Percentiles rank a stretch among this genome's conserved stretches.
Conservation (phyloP, 2,329 filamentous ascomycete species). For the Ciborinia camelliae region DNA sequence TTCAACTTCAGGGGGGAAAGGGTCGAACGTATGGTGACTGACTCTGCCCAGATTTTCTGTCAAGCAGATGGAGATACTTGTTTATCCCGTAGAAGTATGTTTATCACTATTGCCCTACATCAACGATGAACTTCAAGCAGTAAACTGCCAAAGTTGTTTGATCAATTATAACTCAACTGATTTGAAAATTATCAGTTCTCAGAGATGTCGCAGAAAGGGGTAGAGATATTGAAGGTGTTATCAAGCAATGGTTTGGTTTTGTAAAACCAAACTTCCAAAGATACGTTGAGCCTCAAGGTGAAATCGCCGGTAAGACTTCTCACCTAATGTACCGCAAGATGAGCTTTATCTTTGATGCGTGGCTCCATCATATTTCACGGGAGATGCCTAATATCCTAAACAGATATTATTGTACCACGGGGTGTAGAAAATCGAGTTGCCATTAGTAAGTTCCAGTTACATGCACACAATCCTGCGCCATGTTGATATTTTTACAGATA, state of each 20-base stretch:
- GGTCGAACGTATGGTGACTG: constrained; percentile 10
- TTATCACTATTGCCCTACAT: not conserved
- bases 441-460: constrained; percentile 56
- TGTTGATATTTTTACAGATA: constrained; percentile 50
- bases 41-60: constrained; percentile 69
- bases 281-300: constrained; percentile 88
- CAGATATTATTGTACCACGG: constrained; percentile 89
- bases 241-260: constrained; percentile 96
- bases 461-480: not conserved
- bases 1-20: not conserved
- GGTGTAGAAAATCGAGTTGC: constrained; percentile 94
- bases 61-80: constrained; percentile 95
- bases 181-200: constrained; percentile 45
- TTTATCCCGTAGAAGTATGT: constrained; percentile 77
- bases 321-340: not conserved
- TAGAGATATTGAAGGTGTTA: constrained; percentile 87
- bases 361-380: not conserved
- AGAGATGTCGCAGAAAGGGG: constrained; percentile 88
- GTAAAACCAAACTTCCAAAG: constrained; percentile 97
- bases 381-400: not conserved
- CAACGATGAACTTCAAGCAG: not conserved
- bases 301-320: constrained; percentile 65
- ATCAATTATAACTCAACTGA: constrained; percentile 14
- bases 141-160: not conserved
- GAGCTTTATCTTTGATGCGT: not conserved